Conservation (phyloP, 2,329 filamentous ascomycete genomes). For the Botryotinia convoluta region DNA sequence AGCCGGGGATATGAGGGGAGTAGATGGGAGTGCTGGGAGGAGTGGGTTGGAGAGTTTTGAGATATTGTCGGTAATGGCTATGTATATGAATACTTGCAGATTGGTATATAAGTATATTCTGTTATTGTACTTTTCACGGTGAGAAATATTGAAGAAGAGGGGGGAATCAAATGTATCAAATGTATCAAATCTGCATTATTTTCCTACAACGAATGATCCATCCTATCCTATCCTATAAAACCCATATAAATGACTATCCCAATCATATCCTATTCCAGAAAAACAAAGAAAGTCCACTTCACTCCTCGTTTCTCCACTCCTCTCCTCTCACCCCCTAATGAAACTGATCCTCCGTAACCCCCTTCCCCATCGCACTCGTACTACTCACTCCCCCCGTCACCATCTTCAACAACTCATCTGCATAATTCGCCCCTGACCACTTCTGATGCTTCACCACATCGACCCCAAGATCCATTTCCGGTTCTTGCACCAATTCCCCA, state of each 20-base stretch:
- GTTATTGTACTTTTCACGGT: neutral
- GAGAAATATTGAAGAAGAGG: neutral
- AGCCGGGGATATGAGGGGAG: too few relatives aligned
- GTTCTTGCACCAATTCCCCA: slow-evolving; percentile 95
- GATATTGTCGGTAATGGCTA: neutral
- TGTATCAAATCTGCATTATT: neutral
- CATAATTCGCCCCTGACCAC: slow-evolving; percentile 93
- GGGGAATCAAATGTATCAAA: neutral
- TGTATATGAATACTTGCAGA: neutral
- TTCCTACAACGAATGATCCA: neutral
- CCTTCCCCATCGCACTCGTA: slow-evolving; percentile 94
- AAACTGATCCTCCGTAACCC: slow-evolving; percentile 98
- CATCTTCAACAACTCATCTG: slow-evolving; percentile 96
- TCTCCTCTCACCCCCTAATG: slow-evolving; percentile 42
- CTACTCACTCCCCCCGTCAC: slow-evolving; percentile 88
- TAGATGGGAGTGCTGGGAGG: too few relatives aligned
- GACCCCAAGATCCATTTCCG: slow-evolving; percentile 85
- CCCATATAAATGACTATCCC: too few relatives aligned
- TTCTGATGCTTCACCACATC: slow-evolving; percentile 99
- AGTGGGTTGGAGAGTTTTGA: neutral
- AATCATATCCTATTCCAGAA: neutral
- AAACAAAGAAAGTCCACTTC: neutral
- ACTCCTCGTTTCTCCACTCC: neutral
- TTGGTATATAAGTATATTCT: neutral
- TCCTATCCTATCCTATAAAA: neutral